Conservation (phyloP, 805 yeast species). For the Wickerhamiella shivajii region DNA sequence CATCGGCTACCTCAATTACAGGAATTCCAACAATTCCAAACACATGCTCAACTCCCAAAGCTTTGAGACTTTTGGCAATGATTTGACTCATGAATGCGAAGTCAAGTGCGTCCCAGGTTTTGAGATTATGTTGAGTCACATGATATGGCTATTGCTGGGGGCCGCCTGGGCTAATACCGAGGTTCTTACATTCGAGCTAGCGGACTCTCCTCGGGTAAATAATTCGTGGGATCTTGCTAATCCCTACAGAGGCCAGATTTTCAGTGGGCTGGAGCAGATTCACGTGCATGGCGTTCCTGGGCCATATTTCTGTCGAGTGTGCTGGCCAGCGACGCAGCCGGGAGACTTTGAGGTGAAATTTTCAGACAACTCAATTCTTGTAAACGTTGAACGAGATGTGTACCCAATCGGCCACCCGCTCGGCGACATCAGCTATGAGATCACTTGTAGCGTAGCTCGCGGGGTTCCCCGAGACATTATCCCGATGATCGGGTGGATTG, state of each 20-base stretch:
- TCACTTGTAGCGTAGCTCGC: slow-evolving; percentile 1
- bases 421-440: too few species aligned
- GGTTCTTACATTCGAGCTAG: not conserved
- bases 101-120: too few species aligned
- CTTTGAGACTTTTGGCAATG: slow-evolving; percentile 34
- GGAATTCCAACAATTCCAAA: slow-evolving; percentile 71
- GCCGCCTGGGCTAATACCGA: too few species aligned
- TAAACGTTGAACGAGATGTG: not conserved
- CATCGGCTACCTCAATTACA: slow-evolving; percentile 56
- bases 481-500: slow-evolving; percentile 1
- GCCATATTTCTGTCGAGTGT: slow-evolving; percentile 21
- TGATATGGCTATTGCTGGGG: too few species aligned
- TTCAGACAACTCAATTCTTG: slow-evolving; percentile 8
- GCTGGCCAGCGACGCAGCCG: slow-evolving; percentile 26
- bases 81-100: slow-evolving; percentile 19
- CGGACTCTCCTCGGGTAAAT: too few species aligned
- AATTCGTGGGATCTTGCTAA: too few species aligned
- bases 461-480: slow-evolving; percentile 6
- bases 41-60: slow-evolving; percentile 39
- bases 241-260: too few species aligned
- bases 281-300: slow-evolving; percentile 9
- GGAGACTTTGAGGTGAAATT: slow-evolving; percentile 17
- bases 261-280: too few species aligned
- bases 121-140: too few species aligned
- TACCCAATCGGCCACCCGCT: too few species aligned